Conservation (phyloP, 352 stramenopile genomes). For the Globisporangium camurandrum region DNA sequence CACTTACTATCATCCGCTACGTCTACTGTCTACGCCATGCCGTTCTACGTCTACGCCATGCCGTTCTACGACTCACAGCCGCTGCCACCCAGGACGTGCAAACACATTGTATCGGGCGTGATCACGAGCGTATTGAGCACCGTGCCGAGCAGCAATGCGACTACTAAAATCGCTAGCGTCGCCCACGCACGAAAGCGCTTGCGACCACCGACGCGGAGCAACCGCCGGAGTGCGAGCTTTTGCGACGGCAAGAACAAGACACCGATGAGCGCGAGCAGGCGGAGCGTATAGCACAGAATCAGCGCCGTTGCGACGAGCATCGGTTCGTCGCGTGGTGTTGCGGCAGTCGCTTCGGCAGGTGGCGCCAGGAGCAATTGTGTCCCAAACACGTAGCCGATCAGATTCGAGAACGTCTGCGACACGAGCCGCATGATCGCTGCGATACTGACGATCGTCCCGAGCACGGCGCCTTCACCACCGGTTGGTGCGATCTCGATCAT, state of each 20-base stretch:
- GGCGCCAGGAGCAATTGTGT: slow-evolving; percentile 10
- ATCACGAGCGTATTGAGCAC: slow-evolving; percentile 19
- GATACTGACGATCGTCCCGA: slow-evolving; percentile 36
- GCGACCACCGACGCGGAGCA: slow-evolving; percentile 9
- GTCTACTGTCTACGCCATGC: too few species aligned
- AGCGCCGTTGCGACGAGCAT: slow-evolving; percentile 25
- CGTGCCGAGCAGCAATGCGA: slow-evolving; percentile 13
- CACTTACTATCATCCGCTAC: too few species aligned
- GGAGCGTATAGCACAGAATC: slow-evolving; percentile 18
- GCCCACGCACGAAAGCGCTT: slow-evolving; percentile 16
- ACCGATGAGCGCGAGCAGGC: slow-evolving; percentile 18
- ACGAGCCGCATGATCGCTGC: slow-evolving; percentile 32
- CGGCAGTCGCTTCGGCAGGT: too few species aligned
- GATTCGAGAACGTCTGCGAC: slow-evolving; percentile 15
- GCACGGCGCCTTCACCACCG: slow-evolving; percentile 31
- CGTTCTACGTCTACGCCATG: background rate
- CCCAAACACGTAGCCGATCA: slow-evolving; percentile 12
- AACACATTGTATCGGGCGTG: slow-evolving; percentile 21
- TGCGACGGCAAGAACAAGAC: slow-evolving; percentile 17
- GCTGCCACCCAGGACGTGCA: slow-evolving; percentile 20
- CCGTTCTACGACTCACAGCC: slow-evolving; percentile 8
- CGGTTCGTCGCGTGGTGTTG: slow-evolving; percentile 14
- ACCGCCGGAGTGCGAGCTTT: slow-evolving; percentile 8
- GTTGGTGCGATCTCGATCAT: slow-evolving; percentile 35
- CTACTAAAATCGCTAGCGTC: slow-evolving; percentile 13